phyloP scores from a whole-genome alignment of 2,329 filamentous ascomycete species.

The Sporothrix inflata region DNA sequence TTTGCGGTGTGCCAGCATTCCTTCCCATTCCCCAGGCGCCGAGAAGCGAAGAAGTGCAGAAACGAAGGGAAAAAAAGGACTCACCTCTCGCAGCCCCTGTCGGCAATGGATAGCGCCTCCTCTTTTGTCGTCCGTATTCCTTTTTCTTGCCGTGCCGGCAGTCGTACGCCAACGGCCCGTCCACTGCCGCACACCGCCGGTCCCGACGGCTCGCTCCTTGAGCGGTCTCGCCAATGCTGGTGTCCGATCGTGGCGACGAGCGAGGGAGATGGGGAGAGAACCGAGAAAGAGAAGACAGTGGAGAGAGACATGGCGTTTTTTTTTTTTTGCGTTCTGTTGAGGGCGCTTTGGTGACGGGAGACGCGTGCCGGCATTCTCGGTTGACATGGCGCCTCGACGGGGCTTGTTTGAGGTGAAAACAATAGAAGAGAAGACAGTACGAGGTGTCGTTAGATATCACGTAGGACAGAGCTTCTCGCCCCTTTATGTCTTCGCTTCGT shows the following conservation, averaged over 20 bases:
- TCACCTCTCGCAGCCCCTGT: no score
- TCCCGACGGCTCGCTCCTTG: not conserved
- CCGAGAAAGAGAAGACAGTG: not conserved
- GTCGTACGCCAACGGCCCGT: not conserved
- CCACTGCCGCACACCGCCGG: not conserved
- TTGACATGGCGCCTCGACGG: not conserved
- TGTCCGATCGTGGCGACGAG: not conserved
- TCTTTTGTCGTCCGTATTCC: not conserved
- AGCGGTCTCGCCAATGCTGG: not conserved
- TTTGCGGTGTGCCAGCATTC: not conserved
- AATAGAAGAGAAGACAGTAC: not conserved
- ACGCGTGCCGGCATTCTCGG: not conserved
- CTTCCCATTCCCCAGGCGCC: no score
- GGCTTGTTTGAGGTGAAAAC: not conserved
- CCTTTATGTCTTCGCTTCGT: not conserved
- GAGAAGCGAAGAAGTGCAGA: not conserved
- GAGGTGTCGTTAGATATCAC: not conserved
- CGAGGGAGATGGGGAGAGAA: not conserved
- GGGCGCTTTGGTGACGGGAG: not conserved
- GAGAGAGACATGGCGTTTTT: not conserved
- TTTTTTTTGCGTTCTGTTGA: not conserved
- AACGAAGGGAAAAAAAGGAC: not conserved
- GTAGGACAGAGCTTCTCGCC: not conserved
- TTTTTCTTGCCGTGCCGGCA: not conserved
- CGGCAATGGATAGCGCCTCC: no score